A percentile compares a stretch with the other conserved stretches of the same genome.
These are phyloP conservation scores for Coccinonectria pachysandricola DNA, from an alignment of 2,329 filamentous ascomycete genomes.

Conservation along the genomic window DNA sequence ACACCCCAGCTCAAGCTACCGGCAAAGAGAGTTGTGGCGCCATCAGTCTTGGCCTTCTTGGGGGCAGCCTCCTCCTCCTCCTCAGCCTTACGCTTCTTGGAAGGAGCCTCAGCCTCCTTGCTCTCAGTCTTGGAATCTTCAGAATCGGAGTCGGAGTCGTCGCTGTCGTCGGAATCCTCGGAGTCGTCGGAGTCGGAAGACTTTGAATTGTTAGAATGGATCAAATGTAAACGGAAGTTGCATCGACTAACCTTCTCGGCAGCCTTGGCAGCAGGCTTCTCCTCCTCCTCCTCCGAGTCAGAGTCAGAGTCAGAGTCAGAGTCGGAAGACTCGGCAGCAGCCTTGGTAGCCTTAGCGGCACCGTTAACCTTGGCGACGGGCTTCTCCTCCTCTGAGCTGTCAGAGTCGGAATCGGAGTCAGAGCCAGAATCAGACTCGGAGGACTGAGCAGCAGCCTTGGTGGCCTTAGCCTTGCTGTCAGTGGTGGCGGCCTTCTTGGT, in stretches of 20 bases:
- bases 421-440: slow-evolving; percentile 13
- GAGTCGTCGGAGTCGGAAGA: slow-evolving; percentile 21
- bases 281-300: slow-evolving; percentile 27
- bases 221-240: background rate
- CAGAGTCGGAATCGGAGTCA: slow-evolving; percentile 13
- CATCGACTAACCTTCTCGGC: slow-evolving; percentile 20
- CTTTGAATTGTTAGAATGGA: slow-evolving; percentile 13
- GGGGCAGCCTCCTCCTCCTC: slow-evolving; percentile 35
- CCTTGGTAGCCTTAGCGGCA: slow-evolving; percentile 19
- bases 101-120: slow-evolving; percentile 28
- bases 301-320: slow-evolving; percentile 21
- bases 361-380: slow-evolving; percentile 18
- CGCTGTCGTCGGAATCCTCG: slow-evolving; percentile 27
- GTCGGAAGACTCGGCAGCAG: slow-evolving; percentile 16
- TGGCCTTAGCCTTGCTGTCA: slow-evolving; percentile 20
- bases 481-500: slow-evolving; percentile 26
- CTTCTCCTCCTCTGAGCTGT: slow-evolving; percentile 26
- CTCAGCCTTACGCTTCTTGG: slow-evolving; percentile 40
- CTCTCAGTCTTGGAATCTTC: slow-evolving; percentile 26
- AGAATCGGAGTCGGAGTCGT: slow-evolving; percentile 20
- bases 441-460: slow-evolving; percentile 18
- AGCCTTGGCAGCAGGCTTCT: slow-evolving; percentile 24
- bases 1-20: slow-evolving; percentile 88
- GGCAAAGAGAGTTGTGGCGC: slow-evolving; percentile 62
- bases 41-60: slow-evolving; percentile 61